Evolutionary conservation across 176 grass and related monocot genomes (phyloP).

Genomic region (Olyra latifolia): DNA sequence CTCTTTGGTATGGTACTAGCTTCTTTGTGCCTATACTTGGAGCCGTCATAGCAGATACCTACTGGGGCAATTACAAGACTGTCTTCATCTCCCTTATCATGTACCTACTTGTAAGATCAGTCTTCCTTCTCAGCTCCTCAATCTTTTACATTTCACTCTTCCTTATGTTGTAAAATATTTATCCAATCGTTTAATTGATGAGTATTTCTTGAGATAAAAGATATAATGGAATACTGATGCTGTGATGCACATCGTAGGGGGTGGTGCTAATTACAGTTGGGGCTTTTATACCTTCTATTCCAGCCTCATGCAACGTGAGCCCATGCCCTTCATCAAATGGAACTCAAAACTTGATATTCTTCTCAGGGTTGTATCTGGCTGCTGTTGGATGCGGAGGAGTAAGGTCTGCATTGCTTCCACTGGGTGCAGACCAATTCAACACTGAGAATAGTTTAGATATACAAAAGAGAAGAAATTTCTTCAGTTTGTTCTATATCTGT

Average conservation of each 20-base stretch:
- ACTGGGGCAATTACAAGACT: conserved; percentile 72
- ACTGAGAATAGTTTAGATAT: conserved; percentile 30
- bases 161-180: background rate
- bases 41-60: conserved; percentile 64
- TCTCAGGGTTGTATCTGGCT: conserved; percentile 62
- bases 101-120: conserved; percentile 72
- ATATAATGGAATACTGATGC: conserved; percentile 21
- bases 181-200: background rate
- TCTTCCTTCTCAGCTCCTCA: conserved; percentile 7
- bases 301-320: conserved; percentile 10
- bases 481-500: conserved; percentile 54
- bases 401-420: conserved; percentile 60
- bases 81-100: conserved; percentile 62
- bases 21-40: conserved; percentile 82
- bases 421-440: conserved; percentile 60
- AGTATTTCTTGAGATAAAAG: background rate
- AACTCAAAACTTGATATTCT: conserved; percentile 49
- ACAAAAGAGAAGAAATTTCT: conserved; percentile 52
- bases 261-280: conserved; percentile 53
- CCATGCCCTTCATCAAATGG: conserved; percentile 32
- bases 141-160: conserved; percentile 7
- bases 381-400: conserved; percentile 60
- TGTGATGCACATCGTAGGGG: conserved; percentile 45
- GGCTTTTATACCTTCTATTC: conserved; percentile 37
- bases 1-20: conserved; percentile 76